Evolutionary conservation across 2,329 filamentous ascomycete genomes (phyloP).

Genomic region (Scedosporium apiospermum): DNA sequence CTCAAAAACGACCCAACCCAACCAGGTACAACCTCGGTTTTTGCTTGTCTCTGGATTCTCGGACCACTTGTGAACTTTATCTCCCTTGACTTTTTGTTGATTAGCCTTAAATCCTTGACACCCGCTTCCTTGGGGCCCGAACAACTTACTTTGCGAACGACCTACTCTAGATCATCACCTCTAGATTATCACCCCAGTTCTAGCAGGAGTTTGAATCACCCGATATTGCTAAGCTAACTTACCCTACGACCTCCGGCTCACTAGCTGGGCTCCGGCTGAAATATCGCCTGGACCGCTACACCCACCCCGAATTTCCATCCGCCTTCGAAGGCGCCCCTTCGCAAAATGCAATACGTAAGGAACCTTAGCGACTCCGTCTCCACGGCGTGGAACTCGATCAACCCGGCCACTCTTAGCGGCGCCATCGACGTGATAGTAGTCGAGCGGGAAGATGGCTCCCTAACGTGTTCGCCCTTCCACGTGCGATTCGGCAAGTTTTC

Average conservation of each 20-base stretch:
- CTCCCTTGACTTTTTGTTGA: too few species aligned
- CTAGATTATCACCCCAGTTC: too few species aligned
- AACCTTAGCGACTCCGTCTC: conserved; percentile 92
- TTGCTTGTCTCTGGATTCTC: too few species aligned
- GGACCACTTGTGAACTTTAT: too few species aligned
- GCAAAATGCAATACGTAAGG: conserved; percentile 90
- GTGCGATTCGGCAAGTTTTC: conserved; percentile 99
- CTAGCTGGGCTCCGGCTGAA: background rate
- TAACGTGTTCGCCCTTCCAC: conserved; percentile 94
- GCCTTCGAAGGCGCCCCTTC: conserved; percentile 5
- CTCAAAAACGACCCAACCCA: too few species aligned
- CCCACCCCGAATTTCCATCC: background rate
- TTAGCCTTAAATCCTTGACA: too few species aligned
- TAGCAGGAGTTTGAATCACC: background rate
- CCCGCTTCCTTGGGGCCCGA: too few species aligned
- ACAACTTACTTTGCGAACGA: too few species aligned
- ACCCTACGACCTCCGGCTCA: background rate
- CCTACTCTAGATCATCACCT: too few species aligned
- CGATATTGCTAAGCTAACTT: background rate
- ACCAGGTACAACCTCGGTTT: too few species aligned
- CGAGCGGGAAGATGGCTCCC: conserved; percentile 81
- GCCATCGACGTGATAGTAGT: conserved; percentile 99
- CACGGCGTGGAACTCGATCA: conserved; percentile 99
- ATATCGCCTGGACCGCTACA: background rate
- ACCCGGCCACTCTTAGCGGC: conserved; percentile 91